Evolutionary conservation across 768 basidiomycete genomes (phyloP), one percentile per base, ranked within the genome.

Genomic region (Termitomyces titanicus): DNA sequence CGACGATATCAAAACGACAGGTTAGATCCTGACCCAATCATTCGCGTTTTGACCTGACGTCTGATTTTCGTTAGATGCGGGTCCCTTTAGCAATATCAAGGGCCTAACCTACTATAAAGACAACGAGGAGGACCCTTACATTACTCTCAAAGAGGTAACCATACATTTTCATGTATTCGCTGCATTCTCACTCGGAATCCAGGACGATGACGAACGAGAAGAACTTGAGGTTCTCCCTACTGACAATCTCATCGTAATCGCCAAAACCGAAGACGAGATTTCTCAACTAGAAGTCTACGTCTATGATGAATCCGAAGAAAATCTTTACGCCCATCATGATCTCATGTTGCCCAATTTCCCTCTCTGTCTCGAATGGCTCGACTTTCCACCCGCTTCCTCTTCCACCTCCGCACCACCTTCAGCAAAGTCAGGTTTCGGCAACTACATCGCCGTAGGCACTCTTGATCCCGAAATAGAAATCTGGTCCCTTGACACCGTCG

Each of bases 391-490:
- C 22, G 72, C 85, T 56, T 73, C 86, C 54, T 68, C 78, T 25
- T 75, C 77, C 24, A 65, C 72, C 33, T 61, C 73, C 56, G 59
- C 70, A 62, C 55, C 69, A 51, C 51, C 66, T 20, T 59, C 64
- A 51, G 15, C 66, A 52, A 58, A 55, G 11, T 51, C 70, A n/a
- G 69, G 73, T 6, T 80, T 84, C 49, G 94, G 94, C 6, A 96
- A 88, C 68, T 98, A 91, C 70, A 87, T 99, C 61, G 97, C 97
- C 2, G 94, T 99, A 17, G 97, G 96, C 12, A 96, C 94, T 2
- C 84, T 98, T 52, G 95, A 98, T 61, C 96, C 97, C 22, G 93
- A 96, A 66, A 98, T 99, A 59, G 97, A 99, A 71, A 96, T 99
- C 63, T 99, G 95, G 93, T 95, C 94, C 15, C 79, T 98, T 49